These are phyloP conservation scores for Tolypocladium guangdongense DNA, from an alignment of 2,329 filamentous ascomycete genomes.

Conservation along the genomic window DNA sequence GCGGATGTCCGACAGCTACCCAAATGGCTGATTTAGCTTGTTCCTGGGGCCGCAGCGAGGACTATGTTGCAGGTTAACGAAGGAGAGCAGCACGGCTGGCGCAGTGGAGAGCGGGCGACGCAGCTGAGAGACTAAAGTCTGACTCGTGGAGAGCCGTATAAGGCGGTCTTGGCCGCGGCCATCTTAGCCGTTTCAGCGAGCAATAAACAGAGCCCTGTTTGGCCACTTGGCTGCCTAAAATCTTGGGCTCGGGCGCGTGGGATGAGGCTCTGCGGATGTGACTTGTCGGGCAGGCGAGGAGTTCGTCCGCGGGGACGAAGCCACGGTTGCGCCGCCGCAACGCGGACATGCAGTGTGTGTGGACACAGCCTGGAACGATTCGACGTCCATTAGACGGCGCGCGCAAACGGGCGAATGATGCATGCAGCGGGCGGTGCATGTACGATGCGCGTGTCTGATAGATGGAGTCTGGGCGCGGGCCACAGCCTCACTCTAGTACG, in stretches of 20 bases:
- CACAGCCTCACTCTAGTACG: neutral
- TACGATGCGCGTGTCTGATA: neutral
- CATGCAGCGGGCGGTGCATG: neutral
- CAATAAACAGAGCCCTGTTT: neutral
- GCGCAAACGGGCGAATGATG: neutral
- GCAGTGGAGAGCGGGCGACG: too few species aligned
- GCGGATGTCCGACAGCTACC: neutral
- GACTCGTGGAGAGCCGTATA: neutral
- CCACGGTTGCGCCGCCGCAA: neutral
- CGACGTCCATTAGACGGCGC: neutral
- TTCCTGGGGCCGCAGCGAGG: neutral
- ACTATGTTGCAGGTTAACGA: neutral
- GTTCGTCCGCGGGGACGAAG: neutral
- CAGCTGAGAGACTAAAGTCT: neutral
- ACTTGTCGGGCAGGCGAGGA: neutral
- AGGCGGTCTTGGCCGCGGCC: neutral
- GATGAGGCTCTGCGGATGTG: neutral
- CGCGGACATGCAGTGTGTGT: neutral
- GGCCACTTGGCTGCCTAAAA: neutral
- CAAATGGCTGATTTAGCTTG: neutral
- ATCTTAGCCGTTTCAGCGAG: neutral
- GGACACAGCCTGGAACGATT: neutral
- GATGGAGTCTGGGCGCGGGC: neutral
- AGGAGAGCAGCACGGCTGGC: neutral
- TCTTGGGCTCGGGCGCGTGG: neutral